phyloP scores from a whole-genome alignment of 441 rosid species.

The Arabidopsis hybrid region DNA sequence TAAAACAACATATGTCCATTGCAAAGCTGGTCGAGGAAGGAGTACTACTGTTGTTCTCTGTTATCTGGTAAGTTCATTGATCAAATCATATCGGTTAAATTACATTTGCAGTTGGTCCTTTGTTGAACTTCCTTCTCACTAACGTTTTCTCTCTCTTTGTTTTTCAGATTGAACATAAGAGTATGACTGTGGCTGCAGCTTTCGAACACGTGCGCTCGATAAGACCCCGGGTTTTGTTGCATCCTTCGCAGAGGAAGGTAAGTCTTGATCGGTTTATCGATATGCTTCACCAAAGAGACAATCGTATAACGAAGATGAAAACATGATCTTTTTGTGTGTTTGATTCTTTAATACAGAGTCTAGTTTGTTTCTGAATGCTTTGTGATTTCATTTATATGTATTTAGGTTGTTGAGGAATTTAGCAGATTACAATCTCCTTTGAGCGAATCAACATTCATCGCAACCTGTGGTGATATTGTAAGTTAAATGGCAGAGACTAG shows the following conservation, averaged over 20 bases:
- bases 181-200: constrained; percentile 76
- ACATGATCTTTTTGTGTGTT: constrained; percentile 12
- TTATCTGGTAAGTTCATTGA: constrained; percentile 63
- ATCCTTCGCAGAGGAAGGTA: constrained; percentile 86
- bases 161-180: constrained; percentile 68
- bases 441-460: neutral
- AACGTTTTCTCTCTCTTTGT: neutral
- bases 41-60: constrained; percentile 86
- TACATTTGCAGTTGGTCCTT: neutral
- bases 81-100: neutral
- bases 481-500: constrained; percentile 14
- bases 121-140: neutral
- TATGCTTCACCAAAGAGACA: neutral
- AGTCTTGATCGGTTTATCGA: neutral
- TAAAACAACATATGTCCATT: constrained; percentile 80
- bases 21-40: constrained; percentile 91
- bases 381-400: constrained; percentile 5
- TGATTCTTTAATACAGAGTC: constrained; percentile 26
- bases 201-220: constrained; percentile 75
- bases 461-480: constrained; percentile 5
- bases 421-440: constrained; percentile 43
- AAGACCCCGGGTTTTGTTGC: constrained; percentile 83
- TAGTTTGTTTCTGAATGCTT: constrained; percentile 28
- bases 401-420: constrained; percentile 81
- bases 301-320: neutral